Base-by-base conservation (phyloP, 768 basidiomycete genomes). In the Rhizopogon salebrosus region DNA sequence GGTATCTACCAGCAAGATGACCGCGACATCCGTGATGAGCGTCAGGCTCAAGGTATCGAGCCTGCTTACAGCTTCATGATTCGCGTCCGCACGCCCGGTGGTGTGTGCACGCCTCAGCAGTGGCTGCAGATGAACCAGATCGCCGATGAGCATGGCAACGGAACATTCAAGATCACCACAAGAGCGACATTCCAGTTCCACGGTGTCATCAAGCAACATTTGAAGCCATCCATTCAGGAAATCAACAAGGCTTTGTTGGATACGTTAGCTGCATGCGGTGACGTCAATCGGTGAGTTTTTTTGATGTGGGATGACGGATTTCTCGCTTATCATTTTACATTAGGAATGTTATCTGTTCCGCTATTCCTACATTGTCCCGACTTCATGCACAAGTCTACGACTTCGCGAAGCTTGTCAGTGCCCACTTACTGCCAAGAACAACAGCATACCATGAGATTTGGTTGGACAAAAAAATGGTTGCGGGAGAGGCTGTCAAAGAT, bases 121-220 rank as follows among this genome's bases (percentile, higher is more conserved):
- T 98, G 97, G 97, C 74, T 95, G 48, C 82, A 86, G 59, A 92
- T 99, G 84, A 92, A 98, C 72, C 87, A 87, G 61, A 98, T 99
- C 60, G 83, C 97, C 50, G 97, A 98, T 66, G 91, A 93, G 68
- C 92, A 94, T 68, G 97, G 93, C 6, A 89, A 83, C 55, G 84
- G 89, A 41, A 92, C 95, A 5, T 89, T 98, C 75, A 99, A 99
- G 77, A 85, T 99, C 59, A 99, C 97, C 42, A 99, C 97, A 31
- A 80, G 97, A 56, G 85, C 93, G 68, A 99, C 97, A 9, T 99
- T 98, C 87, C 97, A 99, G 72, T 98, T 97, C 80, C 97, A 99
- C 69, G 97, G 97, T 52, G 91, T 99, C 61, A 92, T 99, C 75
- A 99, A 99, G 77, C 80, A 80, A 57, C 93, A 99, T 67, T 72